Evolutionary conservation across 2,329 filamentous ascomycete genomes (phyloP).

Genomic region (Colletotrichum cordylinicola): DNA sequence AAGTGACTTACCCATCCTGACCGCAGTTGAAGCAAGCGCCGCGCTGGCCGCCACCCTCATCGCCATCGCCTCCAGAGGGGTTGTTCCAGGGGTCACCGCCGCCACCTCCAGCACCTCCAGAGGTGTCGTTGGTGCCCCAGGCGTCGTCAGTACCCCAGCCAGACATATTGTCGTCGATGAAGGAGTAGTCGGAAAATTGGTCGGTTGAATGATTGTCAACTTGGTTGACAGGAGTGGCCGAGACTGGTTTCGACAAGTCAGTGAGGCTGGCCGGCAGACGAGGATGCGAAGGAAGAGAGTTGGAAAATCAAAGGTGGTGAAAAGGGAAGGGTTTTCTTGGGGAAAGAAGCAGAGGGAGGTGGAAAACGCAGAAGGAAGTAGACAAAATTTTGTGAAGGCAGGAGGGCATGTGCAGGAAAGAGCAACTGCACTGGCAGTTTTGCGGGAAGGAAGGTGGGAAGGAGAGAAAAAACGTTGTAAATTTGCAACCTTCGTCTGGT

Average conservation of each 20-base stretch:
- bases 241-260: background rate
- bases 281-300: background rate
- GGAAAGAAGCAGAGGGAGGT: background rate
- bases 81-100: constrained; percentile 18
- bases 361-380: background rate
- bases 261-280: background rate
- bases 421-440: background rate
- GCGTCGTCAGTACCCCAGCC: background rate
- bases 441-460: background rate
- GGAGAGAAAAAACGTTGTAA: background rate
- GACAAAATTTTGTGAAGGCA: background rate
- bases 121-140: background rate
- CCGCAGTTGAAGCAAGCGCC: constrained; percentile 39
- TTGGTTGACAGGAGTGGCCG: background rate
- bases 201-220: background rate
- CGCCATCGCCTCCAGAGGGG: background rate
- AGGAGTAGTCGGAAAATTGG: background rate
- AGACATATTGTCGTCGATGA: constrained; percentile 4
- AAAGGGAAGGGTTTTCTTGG: background rate
- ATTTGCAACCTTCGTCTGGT: background rate
- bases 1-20: constrained; percentile 36
- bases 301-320: background rate
- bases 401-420: background rate
- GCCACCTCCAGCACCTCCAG: background rate
- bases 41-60: constrained; percentile 26